Evolutionary conservation across 208 protist species (phyloP), one percentile per base, ranked within the genome.

Genomic region (Herpetomonas samuelpessoai): DNA sequence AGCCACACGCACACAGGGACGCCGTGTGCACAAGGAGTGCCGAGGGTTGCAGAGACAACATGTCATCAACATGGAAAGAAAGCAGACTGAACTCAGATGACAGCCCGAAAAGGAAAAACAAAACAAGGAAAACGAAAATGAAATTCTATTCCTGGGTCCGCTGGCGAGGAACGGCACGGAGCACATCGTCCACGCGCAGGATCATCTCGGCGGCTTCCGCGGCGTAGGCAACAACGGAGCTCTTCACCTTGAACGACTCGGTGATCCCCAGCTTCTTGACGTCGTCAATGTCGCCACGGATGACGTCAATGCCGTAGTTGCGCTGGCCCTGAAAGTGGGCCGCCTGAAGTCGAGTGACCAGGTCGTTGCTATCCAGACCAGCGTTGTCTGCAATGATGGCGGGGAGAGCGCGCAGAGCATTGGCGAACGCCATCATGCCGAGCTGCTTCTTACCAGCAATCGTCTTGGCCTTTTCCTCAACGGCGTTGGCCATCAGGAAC

Each of bases 191-290:
- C 10, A 99, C 98, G 54, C 98, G 92, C 48, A 99, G 80, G 73
- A 99, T 99, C 97, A 99, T 99, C 76, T 99, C 98, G 19, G 98
- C 98, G 21, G 99, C 99, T 76, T 99, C 98, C 9, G 96, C 64
- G 16, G 98, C 97, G 57, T 97, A 98, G 14, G 97, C 80, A 4
- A 99, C 67, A 19, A 99, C 93, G 61, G 98, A 97, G 58, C 75
- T 86, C 82, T 99, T 99, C 10, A 98, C 96, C 71, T 96, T 93
- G 76, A 94, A 98, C 12, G 93, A 96, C 79, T 99, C 99, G 35
- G 91, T 98, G 62, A 99, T 97, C 29, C 98, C 97, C 2, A 99
- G 73, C 28, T 76, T 73, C 38, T 79, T 76, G 31, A 99, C 92
- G 71, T 99, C 95, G 38, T 81, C 96, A 59, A 99, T 88, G 55